phyloP scores from a whole-genome alignment of 2,329 filamentous ascomycete species.

The Zymoseptoria crescenta region DNA sequence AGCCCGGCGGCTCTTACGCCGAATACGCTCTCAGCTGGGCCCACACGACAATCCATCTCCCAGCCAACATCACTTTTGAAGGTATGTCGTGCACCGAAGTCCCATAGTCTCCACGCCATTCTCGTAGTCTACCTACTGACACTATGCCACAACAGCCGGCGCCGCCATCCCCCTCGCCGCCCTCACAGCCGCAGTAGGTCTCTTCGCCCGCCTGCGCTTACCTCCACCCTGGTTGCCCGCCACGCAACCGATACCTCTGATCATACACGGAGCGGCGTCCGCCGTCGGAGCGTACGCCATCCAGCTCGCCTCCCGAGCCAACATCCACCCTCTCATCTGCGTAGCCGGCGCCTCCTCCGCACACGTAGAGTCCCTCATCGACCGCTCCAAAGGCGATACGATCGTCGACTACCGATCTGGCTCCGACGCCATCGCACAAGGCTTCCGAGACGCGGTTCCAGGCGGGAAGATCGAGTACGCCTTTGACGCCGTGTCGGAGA shows the following conservation, averaged over 20 bases:
- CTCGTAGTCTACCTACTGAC: not conserved
- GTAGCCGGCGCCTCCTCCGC: constrained; percentile 48
- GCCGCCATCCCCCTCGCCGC: constrained; percentile 41
- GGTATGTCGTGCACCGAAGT: constrained; percentile 27
- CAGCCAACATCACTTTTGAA: constrained; percentile 44
- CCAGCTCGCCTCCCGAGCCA: constrained; percentile 45
- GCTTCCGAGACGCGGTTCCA: constrained; percentile 22
- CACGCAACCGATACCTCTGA: constrained; percentile 22
- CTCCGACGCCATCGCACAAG: constrained; percentile 24
- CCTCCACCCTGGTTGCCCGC: constrained; percentile 35
- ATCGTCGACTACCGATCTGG: constrained; percentile 52
- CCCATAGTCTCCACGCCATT: not conserved
- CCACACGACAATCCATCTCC: constrained; percentile 51
- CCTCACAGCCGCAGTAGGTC: constrained; percentile 40
- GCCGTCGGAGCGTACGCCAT: constrained; percentile 53
- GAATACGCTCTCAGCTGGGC: constrained; percentile 53
- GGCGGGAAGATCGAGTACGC: constrained; percentile 23
- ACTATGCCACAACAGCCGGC: constrained; percentile 27
- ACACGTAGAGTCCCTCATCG: constrained; percentile 47
- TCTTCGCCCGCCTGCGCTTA: constrained; percentile 37
- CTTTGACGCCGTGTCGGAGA: constrained; percentile 28
- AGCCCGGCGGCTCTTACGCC: constrained; percentile 48
- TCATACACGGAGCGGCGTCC: constrained; percentile 46
- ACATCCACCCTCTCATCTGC: constrained; percentile 55
- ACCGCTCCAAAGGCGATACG: constrained; percentile 47